Evolutionary conservation across 805 yeast species (phyloP), one percentile per base, ranked within the genome.

Genomic region (Sungouiella thailandica): DNA sequence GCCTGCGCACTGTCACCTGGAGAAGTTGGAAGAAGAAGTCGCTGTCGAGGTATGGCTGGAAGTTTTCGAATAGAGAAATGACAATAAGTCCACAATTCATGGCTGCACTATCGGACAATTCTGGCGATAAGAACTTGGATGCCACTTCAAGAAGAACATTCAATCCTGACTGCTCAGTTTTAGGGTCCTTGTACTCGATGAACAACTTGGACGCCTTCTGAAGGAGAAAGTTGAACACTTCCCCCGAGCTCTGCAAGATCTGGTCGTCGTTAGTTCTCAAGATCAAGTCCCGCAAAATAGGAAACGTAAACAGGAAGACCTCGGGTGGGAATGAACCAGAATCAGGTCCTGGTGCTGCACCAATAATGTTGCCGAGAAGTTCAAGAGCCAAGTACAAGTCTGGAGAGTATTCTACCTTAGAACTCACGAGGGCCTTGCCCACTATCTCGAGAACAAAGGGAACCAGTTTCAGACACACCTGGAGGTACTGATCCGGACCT

Each of bases 51-150:
- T 59, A 51, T 6, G 55, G 38, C 34, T 64, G 68, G 34, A 62
- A 79, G 39, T 72, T 72, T 13, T 74, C 72, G 23, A 84, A 66
- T 22, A 82, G 63, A 0, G 81, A 71, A 8, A 74, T 65, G 2
- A 83, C 78, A 15, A 84, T 71, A 6, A 70, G 62, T 9, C 90
- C 97, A 28, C 85, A 74, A 37, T 83, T 81, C 58, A 80, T 68
- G 1, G 94, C 89, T 0, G 95, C 96, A 28, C 82, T 74, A 46
- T 88, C 97, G 11, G 83, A 72, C 36, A 84, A 64, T 6, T 68
- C 67, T 1, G 95, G 85, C 1, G 83, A 75, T 20, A 90, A 67
- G 33, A 87, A 74, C 48, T 78, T 78, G 3, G 84, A 74, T 2
- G 82, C 78, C 10, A 83, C 74, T 20, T 70, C 66, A 12, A 93